Evolutionary conservation across 495 filamentous ascomycete genomes (phyloP).

Genomic region (Penicillium lividum): DNA sequence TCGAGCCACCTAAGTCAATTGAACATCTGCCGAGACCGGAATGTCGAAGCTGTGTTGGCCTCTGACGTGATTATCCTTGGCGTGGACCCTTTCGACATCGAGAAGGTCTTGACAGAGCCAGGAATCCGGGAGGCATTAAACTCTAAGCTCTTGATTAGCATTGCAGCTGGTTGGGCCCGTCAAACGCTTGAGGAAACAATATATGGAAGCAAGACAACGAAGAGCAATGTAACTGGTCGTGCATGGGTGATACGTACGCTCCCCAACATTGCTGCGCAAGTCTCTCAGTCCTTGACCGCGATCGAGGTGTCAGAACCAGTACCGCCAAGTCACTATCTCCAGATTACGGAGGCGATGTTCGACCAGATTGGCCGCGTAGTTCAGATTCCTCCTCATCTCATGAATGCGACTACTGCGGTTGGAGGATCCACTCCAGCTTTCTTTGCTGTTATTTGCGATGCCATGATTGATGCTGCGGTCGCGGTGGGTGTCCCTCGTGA

Average conservation of each 20-base stretch:
- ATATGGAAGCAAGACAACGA: conserved; percentile 24
- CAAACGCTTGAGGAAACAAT: conserved; percentile 32
- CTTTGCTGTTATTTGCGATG: conserved; percentile 46
- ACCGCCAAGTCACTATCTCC: conserved; percentile 24
- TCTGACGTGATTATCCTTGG: conserved; percentile 36
- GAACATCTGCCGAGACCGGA: conserved; percentile 19
- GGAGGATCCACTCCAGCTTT: conserved; percentile 45
- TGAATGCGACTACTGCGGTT: conserved; percentile 42
- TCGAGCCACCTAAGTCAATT: conserved; percentile 19
- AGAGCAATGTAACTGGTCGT: conserved; percentile 12
- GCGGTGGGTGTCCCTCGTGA: conserved; percentile 44
- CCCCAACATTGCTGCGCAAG: conserved; percentile 42
- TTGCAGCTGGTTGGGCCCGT: conserved; percentile 43
- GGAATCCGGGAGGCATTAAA: conserved; percentile 26
- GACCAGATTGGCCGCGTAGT: conserved; percentile 37
- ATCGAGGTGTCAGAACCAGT: conserved; percentile 34
- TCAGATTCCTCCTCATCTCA: conserved; percentile 32
- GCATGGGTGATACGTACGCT: conserved; percentile 39
- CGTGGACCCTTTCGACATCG: conserved; percentile 34
- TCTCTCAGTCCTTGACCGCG: conserved; percentile 40
- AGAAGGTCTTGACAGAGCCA: conserved; percentile 25
- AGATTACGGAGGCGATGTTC: conserved; percentile 38
- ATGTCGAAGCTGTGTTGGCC: conserved; percentile 21
- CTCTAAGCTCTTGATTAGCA: conserved; percentile 42
- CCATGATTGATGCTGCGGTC: conserved; percentile 45